Base-by-base conservation (phyloP, 306 rosid genomes). In the Corylus americana region DNA sequence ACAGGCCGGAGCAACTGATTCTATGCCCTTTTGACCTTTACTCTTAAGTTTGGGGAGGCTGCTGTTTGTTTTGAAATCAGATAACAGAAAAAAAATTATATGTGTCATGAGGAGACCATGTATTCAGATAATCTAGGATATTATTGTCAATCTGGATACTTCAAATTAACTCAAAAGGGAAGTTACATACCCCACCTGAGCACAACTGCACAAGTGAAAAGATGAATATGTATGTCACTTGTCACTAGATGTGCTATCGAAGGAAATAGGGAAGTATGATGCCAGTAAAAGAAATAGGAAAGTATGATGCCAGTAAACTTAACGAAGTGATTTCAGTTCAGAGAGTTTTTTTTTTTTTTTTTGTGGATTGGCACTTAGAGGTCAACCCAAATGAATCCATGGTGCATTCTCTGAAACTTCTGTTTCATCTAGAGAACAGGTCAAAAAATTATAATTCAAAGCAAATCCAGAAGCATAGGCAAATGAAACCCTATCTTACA, bases 61-160 rank as follows among this genome's bases (percentile, higher is more conserved):
- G 25, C 50, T 66, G 22, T 67, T 67, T 67, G 71, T 67, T 58
- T 67, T 37, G 71, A 67, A 17, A 37, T 67, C 49, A 67, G n/a
- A 66, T 66, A 5, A 66, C 18, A 67, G 71, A 22, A 22, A 37
- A 6, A 16, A 2, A 35, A 66, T 5, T 2, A 31, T 31, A 13
- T 29, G 45, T 63, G 31, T 35, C 11, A 6, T 63, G 47, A 39
- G 47, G 20, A 35, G 5, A 63, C n/a, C 47, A 29, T 31, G 47
- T n/a, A 6, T 13, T 63, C n/a, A 63, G 18, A 63, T 35, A 37
- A 13, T 31, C 35, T 20, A 58, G 31, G 2, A 58, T 58, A 22
- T 58, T 58, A 11, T 63, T 1, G 17, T 31, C 45, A 35, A 16
- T 63, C 18, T 35, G 16, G 66, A 58, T 22, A 13, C 35, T 31